Percentiles rank a stretch among this genome's conserved stretches.
Conservation (phyloP, 1,284 basidiomycete species). For the Cutaneotrichosporon sp. region DNA sequence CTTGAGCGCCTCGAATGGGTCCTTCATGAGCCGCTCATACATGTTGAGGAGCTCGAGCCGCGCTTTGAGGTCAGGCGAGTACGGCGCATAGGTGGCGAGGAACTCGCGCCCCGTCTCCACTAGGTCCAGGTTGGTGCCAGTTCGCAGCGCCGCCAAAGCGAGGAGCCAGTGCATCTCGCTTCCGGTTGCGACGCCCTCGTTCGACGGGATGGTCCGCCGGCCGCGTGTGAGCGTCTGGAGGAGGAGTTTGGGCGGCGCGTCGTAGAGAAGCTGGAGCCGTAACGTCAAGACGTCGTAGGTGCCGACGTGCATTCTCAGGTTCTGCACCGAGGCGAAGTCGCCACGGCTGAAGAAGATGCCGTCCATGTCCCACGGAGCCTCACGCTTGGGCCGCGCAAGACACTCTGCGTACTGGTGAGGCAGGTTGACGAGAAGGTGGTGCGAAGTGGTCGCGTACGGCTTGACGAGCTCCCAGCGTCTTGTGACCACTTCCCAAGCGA, state of each 20-base stretch:
- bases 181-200: conserved; percentile 21
- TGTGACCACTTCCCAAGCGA: conserved; percentile 17
- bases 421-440: conserved; percentile 23
- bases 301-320: conserved; percentile 24
- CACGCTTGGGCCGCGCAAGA: conserved; percentile 8
- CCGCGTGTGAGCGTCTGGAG: conserved; percentile 9
- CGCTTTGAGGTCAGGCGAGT: conserved; percentile 16
- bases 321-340: conserved; percentile 20
- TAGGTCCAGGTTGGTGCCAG: conserved; percentile 5
- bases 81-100: conserved; percentile 12
- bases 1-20: conserved; percentile 15
- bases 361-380: conserved; percentile 27
- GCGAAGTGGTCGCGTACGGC: conserved; percentile 22
- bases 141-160: conserved; percentile 23
- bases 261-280: conserved; percentile 34
- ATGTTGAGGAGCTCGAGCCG: conserved; percentile 17
- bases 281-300: conserved; percentile 25
- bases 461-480: conserved; percentile 29
- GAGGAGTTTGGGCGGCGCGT: conserved; percentile 29
- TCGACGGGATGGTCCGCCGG: background rate
- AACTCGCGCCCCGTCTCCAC: conserved; percentile 2
- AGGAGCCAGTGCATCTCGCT: conserved; percentile 32
- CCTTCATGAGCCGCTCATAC: conserved; percentile 1
- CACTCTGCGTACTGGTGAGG: conserved; percentile 33
- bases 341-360: conserved; percentile 24